phyloP scores from a whole-genome alignment of 495 filamentous ascomycete genomes.

The Tetracladium marchalianum region DNA sequence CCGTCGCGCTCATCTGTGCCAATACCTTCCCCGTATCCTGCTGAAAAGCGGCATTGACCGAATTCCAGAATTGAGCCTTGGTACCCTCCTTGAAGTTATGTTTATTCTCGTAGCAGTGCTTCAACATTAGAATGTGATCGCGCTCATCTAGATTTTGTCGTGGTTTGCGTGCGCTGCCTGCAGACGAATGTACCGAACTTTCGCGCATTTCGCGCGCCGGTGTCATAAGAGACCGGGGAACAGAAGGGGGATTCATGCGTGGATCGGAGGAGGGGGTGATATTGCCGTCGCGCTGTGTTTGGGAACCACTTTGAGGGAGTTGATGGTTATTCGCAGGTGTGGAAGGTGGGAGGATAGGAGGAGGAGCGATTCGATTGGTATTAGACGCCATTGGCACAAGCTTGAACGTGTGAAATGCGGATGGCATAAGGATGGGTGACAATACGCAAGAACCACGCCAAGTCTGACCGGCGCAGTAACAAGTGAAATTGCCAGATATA shows the following conservation, averaged over 20 bases:
- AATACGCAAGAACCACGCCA: too few species aligned
- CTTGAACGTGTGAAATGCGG: constrained; percentile 19
- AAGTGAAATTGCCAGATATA: too few species aligned
- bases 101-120: constrained; percentile 17
- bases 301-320: constrained; percentile 1
- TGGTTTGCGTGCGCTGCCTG: constrained; percentile 17
- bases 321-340: constrained; percentile 10
- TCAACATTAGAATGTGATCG: constrained; percentile 20
- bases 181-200: constrained; percentile 11
- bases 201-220: constrained; percentile 19
- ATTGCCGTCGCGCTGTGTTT: constrained; percentile 7
- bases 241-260: constrained; percentile 19
- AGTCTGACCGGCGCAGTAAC: too few species aligned
- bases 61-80: constrained; percentile 19
- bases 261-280: constrained; percentile 14
- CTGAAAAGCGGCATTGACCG: constrained; percentile 18
- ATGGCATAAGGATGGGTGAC: constrained; percentile 6
- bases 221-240: constrained; percentile 16
- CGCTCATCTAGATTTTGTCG: constrained; percentile 20
- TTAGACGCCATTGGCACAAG: constrained; percentile 18
- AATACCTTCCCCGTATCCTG: constrained; percentile 18
- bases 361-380: constrained; percentile 7
- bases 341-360: constrained; percentile 15
- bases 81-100: constrained; percentile 18
- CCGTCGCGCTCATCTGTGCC: constrained; percentile 21